A percentile compares a stretch with the other conserved stretches of the same genome.
Evolutionary conservation across 768 basidiomycete genomes (phyloP).

Genomic region (Boletus rubroflammeus): DNA sequence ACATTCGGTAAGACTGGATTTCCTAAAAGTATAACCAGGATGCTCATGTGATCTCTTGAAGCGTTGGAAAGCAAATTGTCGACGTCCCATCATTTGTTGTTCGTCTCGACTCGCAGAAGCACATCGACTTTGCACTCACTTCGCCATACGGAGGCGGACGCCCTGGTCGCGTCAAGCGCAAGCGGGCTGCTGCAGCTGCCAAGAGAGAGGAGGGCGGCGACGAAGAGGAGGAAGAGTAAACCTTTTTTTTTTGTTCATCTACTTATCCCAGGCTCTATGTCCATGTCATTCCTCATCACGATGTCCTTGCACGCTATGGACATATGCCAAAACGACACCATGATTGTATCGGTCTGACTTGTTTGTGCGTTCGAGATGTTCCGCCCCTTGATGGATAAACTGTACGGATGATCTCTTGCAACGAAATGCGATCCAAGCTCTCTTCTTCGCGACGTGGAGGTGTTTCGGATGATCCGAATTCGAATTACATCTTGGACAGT

Average conservation of each 20-base stretch:
- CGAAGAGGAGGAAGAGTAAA: slow-evolving; percentile 86
- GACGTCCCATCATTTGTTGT: slow-evolving; percentile 99
- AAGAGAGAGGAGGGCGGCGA: slow-evolving; percentile 89
- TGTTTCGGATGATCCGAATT: neutral
- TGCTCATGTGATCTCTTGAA: slow-evolving; percentile 27
- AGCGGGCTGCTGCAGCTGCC: slow-evolving; percentile 90
- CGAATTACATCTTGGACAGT: neutral
- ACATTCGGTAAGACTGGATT: slow-evolving; percentile 76
- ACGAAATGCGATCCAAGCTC: neutral
- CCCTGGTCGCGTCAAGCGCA: slow-evolving; percentile 96
- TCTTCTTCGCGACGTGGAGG: neutral
- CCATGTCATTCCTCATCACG: slow-evolving; percentile 21
- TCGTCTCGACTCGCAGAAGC: slow-evolving; percentile 98
- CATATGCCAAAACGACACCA: slow-evolving; percentile 29
- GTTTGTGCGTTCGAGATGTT: neutral
- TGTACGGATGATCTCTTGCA: neutral
- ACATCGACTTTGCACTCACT: slow-evolving; percentile 98
- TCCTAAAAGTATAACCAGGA: neutral
- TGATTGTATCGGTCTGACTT: slow-evolving; percentile 12
- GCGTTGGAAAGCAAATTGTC: slow-evolving; percentile 98
- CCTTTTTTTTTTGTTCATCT: slow-evolving; percentile 16
- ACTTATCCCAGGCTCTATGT: slow-evolving; percentile 28
- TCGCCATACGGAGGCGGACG: slow-evolving; percentile 96
- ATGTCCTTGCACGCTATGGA: slow-evolving; percentile 33
- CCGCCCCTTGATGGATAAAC: neutral